phyloP scores from a whole-genome alignment of 106 monocot species.

The Dactylorhiza incarnata region DNA sequence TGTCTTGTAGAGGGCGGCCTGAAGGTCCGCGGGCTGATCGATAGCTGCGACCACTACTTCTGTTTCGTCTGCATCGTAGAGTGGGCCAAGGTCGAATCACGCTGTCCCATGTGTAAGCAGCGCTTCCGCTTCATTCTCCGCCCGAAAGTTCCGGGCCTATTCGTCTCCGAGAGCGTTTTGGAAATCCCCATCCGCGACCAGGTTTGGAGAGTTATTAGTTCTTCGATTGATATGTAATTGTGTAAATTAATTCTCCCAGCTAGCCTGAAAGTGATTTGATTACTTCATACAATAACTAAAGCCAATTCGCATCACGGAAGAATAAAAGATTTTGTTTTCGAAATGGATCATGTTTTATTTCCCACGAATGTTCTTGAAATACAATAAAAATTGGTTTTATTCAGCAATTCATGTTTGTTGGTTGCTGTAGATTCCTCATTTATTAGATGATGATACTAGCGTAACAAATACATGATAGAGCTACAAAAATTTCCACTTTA shows the following conservation, averaged over 20 bases:
- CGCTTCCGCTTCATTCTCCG: conserved; percentile 49
- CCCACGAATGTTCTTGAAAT: not conserved
- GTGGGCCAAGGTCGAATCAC: conserved; percentile 82
- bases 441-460: not conserved
- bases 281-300: no score
- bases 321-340: no score
- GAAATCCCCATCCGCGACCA: conserved; percentile 55
- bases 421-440: not conserved
- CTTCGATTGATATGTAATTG: no score
- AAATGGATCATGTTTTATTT: no score
- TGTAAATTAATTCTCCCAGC: no score
- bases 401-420: not conserved
- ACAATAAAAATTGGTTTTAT: not conserved
- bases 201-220: conserved; percentile 20
- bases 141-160: conserved; percentile 21
- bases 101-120: conserved; percentile 80
- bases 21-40: conserved; percentile 45
- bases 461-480: not conserved
- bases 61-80: conserved; percentile 91
- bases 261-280: no score
- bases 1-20: conserved; percentile 47
- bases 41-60: conserved; percentile 73
- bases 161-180: conserved; percentile 36
- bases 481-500: not conserved
- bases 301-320: no score